Base-by-base conservation (phyloP, 2,329 filamentous ascomycete species). In the Fusarium sp. region DNA sequence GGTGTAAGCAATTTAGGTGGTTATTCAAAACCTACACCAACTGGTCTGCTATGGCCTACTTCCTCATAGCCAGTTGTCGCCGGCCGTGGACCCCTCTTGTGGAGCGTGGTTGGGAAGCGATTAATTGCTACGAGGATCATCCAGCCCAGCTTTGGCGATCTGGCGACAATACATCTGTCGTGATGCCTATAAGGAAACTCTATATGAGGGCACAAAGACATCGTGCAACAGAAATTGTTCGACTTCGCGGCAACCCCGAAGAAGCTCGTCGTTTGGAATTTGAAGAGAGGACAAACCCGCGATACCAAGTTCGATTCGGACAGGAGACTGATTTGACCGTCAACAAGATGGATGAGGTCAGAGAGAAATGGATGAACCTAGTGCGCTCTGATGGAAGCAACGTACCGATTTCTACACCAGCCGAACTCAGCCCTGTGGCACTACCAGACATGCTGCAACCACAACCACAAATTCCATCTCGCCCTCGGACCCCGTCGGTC, bases 161-260 rank as follows among this genome's bases (percentile, higher is more conserved):
- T 55, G 77, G 80, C 4, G 81, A 82, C 61, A 82, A 86, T 42
- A 79, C 82, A 12, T 83, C 83, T 1, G 83, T 88, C 4, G 86
- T 86, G 79, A 73, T 87, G 45, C 86, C 87, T 1, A 77, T 90
- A 49, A 83, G 83, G 48, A 87, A 84, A 67, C 80, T 90, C 2
- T 87, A 87, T 72, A 71, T 83, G 55, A 85, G 85, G 66, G 86
- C 87, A 1, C 82, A 80, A 42, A 83, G 80, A 61, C 84, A 88
- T 64, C 83, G 87, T 7, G 82, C 83, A 10, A 77, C 81, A 1
- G 87, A 89, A 73, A 78, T 89, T 13, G 73, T 76, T 12, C 82
- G 86, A 1, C 79, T 89, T 22, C 81, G 81, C 24, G 78, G 78
- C 2, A 80, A 88, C 41, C 83, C 82, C 0, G 81, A 83, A 8